Percentiles rank a stretch among this genome's conserved stretches.
Evolutionary conservation across 176 grass and related monocot genomes (phyloP).

Genomic region (Rhynchospora breviuscula): DNA sequence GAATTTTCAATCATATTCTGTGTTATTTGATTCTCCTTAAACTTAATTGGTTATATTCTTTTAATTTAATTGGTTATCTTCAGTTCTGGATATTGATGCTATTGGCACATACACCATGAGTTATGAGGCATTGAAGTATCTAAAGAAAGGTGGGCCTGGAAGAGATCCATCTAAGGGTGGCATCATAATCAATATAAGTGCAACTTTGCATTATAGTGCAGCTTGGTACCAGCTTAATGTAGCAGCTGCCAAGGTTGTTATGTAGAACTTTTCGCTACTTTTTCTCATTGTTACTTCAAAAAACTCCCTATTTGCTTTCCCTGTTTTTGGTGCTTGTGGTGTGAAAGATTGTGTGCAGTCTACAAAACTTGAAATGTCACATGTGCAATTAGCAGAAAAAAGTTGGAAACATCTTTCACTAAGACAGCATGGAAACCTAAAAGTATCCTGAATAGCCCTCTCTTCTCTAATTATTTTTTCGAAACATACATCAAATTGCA

Average conservation of each 20-base stretch:
- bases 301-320: background rate
- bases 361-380: background rate
- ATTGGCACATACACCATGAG: constrained; percentile 85
- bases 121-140: constrained; percentile 82
- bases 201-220: constrained; percentile 81
- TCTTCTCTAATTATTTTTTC: background rate
- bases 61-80: constrained; percentile 17
- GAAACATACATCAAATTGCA: background rate
- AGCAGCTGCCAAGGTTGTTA: constrained; percentile 75
- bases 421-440: constrained; percentile 2
- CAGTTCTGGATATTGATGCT: constrained; percentile 93
- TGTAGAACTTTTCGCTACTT: background rate
- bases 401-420: constrained; percentile 5
- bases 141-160: constrained; percentile 69
- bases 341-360: background rate
- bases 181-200: constrained; percentile 90
- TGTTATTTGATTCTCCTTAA: background rate
- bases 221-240: constrained; percentile 92
- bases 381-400: background rate
- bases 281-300: background rate
- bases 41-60: constrained; percentile 9
- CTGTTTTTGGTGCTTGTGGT: background rate
- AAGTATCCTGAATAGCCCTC: background rate
- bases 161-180: constrained; percentile 52
- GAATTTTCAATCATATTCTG: background rate